A percentile compares a stretch with the other conserved stretches of the same genome.
These are phyloP conservation scores for Drechslerella coelobrocha DNA, from an alignment of 2,329 filamentous ascomycete species.

Conservation along the genomic window DNA sequence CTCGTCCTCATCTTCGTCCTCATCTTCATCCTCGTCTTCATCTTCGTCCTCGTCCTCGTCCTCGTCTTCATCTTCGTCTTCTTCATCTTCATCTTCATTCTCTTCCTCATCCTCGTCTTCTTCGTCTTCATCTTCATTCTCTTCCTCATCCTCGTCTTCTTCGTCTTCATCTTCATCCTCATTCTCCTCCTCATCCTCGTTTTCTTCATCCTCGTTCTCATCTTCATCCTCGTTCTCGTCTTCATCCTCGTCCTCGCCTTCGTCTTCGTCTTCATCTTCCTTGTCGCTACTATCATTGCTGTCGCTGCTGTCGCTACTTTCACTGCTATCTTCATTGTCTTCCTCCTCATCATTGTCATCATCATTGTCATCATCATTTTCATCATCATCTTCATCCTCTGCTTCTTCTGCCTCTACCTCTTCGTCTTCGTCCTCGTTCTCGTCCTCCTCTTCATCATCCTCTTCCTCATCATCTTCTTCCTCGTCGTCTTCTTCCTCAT, in stretches of 20 bases:
- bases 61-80: not conserved
- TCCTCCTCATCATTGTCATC: not conserved
- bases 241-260: not conserved
- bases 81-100: not conserved
- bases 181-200: not conserved
- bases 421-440: not conserved
- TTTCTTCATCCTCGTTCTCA: not conserved
- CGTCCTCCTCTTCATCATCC: not conserved
- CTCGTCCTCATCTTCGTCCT: not conserved
- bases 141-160: not conserved
- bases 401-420: not conserved
- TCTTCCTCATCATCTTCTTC: not conserved
- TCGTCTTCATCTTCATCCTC: not conserved
- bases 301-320: not conserved
- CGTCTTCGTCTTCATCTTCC: not conserved
- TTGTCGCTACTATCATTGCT: not conserved
- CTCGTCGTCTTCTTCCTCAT: not conserved
- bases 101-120: not conserved
- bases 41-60: not conserved
- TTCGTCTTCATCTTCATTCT: not conserved
- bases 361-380: conserved; percentile 1
- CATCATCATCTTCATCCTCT: conserved; percentile 1
- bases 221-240: not conserved
- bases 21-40: not conserved
- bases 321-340: not conserved